Percentiles rank a stretch among this genome's conserved stretches.
phyloP scores from a whole-genome alignment of 352 stramenopile species.

The Phytophthora constricta region DNA sequence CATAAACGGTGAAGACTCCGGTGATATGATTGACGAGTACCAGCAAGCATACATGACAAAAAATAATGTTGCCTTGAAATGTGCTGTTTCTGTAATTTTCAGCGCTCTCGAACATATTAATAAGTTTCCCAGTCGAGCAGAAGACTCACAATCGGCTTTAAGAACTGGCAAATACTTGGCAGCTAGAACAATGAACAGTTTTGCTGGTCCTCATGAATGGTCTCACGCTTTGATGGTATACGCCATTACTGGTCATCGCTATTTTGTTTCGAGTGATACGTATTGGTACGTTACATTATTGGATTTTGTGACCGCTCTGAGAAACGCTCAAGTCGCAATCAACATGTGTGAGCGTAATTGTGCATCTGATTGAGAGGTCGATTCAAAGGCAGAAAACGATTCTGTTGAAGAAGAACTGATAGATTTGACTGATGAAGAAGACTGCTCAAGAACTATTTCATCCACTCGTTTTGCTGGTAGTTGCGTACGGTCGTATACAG shows the following conservation, averaged over 20 bases:
- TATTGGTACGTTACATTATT: constrained; percentile 14
- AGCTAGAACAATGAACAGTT: not conserved
- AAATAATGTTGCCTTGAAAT: too few species aligned
- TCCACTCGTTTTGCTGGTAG: not conserved
- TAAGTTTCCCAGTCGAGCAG: not conserved
- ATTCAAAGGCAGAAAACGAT: not conserved
- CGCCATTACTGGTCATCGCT: not conserved
- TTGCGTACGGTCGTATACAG: not conserved
- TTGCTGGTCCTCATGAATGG: constrained; percentile 13
- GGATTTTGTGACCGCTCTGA: not conserved
- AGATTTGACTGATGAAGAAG: not conserved
- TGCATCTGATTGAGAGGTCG: not conserved
- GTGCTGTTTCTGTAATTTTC: not conserved
- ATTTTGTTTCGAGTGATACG: constrained; percentile 2
- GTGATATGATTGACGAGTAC: too few species aligned
- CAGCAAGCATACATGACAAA: too few species aligned
- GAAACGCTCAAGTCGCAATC: too few species aligned
- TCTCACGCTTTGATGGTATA: not conserved
- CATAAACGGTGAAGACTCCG: too few species aligned
- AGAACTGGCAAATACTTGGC: constrained; percentile 6
- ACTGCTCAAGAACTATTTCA: not conserved
- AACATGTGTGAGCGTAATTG: too few species aligned
- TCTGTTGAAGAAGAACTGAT: constrained; percentile 2
- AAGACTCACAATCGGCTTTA: not conserved
- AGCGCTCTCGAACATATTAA: not conserved